These are phyloP conservation scores for Phytophthora pisi DNA, from an alignment of 352 stramenopile genomes.

Conservation along the genomic window DNA sequence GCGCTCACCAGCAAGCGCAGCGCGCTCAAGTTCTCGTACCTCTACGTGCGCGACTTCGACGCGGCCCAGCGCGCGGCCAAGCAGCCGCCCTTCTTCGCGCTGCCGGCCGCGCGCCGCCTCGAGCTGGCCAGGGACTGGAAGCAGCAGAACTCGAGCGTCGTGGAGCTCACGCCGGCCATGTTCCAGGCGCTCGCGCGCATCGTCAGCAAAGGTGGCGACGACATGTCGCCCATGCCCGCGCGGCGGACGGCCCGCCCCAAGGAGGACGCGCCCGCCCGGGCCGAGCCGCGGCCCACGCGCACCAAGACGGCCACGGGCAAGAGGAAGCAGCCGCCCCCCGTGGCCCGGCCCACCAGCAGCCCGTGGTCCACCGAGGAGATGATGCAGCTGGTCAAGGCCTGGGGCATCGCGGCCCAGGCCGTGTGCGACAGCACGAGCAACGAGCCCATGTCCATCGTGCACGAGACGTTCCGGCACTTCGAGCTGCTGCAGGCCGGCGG, in stretches of 20 bases:
- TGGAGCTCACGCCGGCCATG: slow-evolving; percentile 38
- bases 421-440: slow-evolving; percentile 22
- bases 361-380: slow-evolving; percentile 39
- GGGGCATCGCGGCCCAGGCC: slow-evolving; percentile 23
- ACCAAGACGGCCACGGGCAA: slow-evolving; percentile 4
- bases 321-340: slow-evolving; percentile 13
- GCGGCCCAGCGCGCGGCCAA: slow-evolving; percentile 20
- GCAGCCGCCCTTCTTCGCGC: slow-evolving; percentile 34
- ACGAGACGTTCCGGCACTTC: slow-evolving; percentile 41
- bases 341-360: slow-evolving; percentile 6
- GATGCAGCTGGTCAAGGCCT: slow-evolving; percentile 34
- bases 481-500: slow-evolving; percentile 27
- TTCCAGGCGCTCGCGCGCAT: slow-evolving; percentile 29
- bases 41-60: slow-evolving; percentile 38
- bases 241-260: too few relatives aligned
- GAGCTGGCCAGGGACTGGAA: slow-evolving; percentile 36
- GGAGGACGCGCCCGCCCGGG: neutral
- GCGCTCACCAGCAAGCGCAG: slow-evolving; percentile 42
- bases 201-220: slow-evolving; percentile 26
- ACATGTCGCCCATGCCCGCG: slow-evolving; percentile 7
- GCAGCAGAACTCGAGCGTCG: slow-evolving; percentile 35
- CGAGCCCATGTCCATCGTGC: slow-evolving; percentile 34
- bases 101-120: slow-evolving; percentile 8
- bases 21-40: slow-evolving; percentile 42
- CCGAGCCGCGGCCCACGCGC: slow-evolving; percentile 20